A percentile compares a stretch with the other conserved stretches of the same genome.
Evolutionary conservation across 139 green algal species (phyloP).

Genomic region (Asterochloris sp.): DNA sequence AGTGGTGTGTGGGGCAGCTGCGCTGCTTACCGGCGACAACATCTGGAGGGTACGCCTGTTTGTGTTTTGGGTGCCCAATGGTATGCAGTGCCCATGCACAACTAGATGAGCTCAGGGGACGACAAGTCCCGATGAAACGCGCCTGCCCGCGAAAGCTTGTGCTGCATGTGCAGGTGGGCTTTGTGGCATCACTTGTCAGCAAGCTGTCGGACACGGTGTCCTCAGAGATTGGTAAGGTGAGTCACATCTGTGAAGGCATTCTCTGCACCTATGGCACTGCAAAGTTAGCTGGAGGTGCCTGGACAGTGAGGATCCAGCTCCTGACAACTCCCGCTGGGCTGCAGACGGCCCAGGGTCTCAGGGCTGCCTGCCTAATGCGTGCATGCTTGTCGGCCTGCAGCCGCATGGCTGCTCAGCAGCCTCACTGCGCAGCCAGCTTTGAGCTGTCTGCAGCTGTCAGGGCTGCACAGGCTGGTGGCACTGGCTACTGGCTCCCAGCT

Average conservation of each 20-base stretch:
- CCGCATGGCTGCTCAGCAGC: not conserved
- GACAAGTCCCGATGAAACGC: too few relatives aligned
- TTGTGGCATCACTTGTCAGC: constrained; percentile 83
- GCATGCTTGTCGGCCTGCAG: not conserved
- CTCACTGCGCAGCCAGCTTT: too few relatives aligned
- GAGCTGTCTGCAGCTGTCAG: too few relatives aligned
- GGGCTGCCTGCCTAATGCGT: not conserved
- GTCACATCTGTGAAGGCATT: not conserved
- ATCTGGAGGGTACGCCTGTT: too few relatives aligned
- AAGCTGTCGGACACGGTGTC: constrained; percentile 95
- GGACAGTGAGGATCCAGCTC: not conserved
- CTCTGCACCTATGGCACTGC: not conserved
- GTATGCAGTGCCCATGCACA: too few relatives aligned
- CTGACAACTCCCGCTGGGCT: not conserved
- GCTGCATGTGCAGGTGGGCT: constrained; percentile 55
- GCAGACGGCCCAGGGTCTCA: not conserved
- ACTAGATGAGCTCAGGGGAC: too few relatives aligned
- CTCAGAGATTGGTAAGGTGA: constrained; percentile 93
- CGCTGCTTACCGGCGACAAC: constrained; percentile 45
- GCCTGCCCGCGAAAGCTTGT: not conserved
- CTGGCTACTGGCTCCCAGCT: too few relatives aligned
- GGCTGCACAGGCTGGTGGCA: too few relatives aligned
- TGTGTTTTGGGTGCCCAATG: too few relatives aligned
- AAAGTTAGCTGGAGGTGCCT: not conserved
- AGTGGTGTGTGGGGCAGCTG: constrained; percentile 58